A percentile compares a stretch with the other conserved stretches of the same genome.
Evolutionary conservation across 306 rosid genomes (phyloP).

Genomic region (Canavalia ensiformis): DNA sequence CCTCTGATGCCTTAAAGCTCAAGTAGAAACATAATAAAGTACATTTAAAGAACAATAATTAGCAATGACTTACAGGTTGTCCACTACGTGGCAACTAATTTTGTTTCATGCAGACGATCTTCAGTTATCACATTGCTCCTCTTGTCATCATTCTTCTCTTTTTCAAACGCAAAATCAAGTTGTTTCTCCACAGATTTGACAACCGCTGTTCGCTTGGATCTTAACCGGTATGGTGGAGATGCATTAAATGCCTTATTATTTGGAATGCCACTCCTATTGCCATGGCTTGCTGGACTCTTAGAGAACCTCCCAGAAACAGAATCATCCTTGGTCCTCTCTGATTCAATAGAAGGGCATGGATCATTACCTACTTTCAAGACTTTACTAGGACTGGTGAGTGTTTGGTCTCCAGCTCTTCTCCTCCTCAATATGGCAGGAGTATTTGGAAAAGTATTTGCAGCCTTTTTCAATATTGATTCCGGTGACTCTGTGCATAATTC

Average conservation of each 20-base stretch:
- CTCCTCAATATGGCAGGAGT: conserved; percentile 94
- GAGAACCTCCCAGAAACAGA: conserved; percentile 55
- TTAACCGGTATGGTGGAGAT: conserved; percentile 94
- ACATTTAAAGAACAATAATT: conserved; percentile 33
- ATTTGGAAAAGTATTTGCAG: conserved; percentile 86
- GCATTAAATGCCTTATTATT: conserved; percentile 76
- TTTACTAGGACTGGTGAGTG: conserved; percentile 54
- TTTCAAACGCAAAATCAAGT: conserved; percentile 80
- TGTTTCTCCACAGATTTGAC: conserved; percentile 93
- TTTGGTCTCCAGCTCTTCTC: conserved; percentile 65
- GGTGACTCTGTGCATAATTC: conserved; percentile 70
- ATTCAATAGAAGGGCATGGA: conserved; percentile 55
- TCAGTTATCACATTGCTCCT: conserved; percentile 51
- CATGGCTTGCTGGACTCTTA: conserved; percentile 64
- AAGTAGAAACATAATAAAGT: conserved; percentile 33
- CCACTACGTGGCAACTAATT: conserved; percentile 68
- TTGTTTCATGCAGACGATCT: conserved; percentile 63
- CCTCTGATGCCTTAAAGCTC: conserved; percentile 13
- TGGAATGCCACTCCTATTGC: conserved; percentile 50
- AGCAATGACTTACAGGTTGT: conserved; percentile 57
- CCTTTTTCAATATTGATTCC: conserved; percentile 86
- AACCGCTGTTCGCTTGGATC: conserved; percentile 80
- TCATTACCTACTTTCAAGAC: conserved; percentile 52
- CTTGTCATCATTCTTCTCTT: conserved; percentile 65
- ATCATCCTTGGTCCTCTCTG: conserved; percentile 49